Conservation (phyloP, 768 basidiomycete species). For the Rhodotorula babjevae region DNA sequence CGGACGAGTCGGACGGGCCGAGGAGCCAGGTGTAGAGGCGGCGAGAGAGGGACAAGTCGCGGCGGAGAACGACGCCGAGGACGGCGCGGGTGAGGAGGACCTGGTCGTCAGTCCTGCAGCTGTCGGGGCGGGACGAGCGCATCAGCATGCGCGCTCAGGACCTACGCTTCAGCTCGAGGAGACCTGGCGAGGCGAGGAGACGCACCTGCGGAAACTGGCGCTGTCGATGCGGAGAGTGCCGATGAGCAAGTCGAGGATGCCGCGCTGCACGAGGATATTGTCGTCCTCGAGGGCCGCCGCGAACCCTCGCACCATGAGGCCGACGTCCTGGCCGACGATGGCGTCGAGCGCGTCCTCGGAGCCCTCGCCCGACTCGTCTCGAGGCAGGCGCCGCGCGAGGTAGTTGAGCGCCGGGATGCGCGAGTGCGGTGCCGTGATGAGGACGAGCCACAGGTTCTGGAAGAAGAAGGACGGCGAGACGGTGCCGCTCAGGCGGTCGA, state of each 20-base stretch:
- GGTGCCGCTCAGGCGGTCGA: constrained; percentile 75
- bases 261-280: constrained; percentile 80
- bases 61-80: constrained; percentile 78
- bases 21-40: constrained; percentile 89
- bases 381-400: constrained; percentile 70
- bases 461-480: constrained; percentile 86
- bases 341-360: constrained; percentile 64
- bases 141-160: too few relatives aligned
- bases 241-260: constrained; percentile 75
- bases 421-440: constrained; percentile 80
- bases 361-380: constrained; percentile 47
- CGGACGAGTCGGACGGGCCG: constrained; percentile 69
- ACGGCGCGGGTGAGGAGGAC: constrained; percentile 80
- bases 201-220: constrained; percentile 57
- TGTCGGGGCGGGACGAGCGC: neutral
- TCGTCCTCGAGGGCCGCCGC: constrained; percentile 87
- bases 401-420: constrained; percentile 84
- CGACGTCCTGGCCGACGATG: constrained; percentile 78
- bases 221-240: constrained; percentile 72
- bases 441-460: constrained; percentile 89
- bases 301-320: constrained; percentile 90
- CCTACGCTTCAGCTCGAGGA: too few relatives aligned
- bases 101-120: constrained; percentile 64
- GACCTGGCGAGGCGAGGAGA: neutral
- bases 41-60: constrained; percentile 87